phyloP scores from a whole-genome alignment of 2,329 filamentous ascomycete species.

The Trichoderma koningii region DNA sequence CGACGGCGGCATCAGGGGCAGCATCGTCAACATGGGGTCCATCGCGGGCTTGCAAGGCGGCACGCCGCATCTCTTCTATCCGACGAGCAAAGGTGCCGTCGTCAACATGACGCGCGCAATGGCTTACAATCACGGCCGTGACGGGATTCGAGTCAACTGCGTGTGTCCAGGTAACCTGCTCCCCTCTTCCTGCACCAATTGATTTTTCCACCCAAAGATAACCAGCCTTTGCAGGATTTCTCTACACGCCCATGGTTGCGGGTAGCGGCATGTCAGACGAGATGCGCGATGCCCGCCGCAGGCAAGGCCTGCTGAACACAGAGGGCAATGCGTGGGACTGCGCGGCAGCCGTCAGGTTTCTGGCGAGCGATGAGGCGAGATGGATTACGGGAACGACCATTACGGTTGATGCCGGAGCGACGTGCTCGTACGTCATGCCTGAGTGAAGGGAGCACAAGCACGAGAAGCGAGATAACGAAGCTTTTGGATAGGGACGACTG shows the following conservation, averaged over 20 bases:
- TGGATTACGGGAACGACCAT: constrained; percentile 49
- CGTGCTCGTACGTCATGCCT: constrained; percentile 29
- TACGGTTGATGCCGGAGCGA: constrained; percentile 48
- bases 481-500: no score
- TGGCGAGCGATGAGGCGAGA: constrained; percentile 45
- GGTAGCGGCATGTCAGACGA: constrained; percentile 45
- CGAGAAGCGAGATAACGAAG: not conserved
- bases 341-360: constrained; percentile 44
- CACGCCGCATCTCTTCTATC: constrained; percentile 49
- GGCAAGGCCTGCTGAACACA: constrained; percentile 44
- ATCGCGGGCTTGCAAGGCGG: constrained; percentile 58
- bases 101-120: constrained; percentile 56
- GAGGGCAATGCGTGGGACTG: constrained; percentile 50
- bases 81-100: constrained; percentile 51
- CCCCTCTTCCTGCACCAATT: not conserved
- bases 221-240: constrained; percentile 38
- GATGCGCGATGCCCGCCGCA: constrained; percentile 41
- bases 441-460: not conserved
- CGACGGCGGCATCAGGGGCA: constrained; percentile 47
- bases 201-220: not conserved
- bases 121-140: constrained; percentile 51
- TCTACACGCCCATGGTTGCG: constrained; percentile 53
- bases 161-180: constrained; percentile 46
- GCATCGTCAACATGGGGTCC: constrained; percentile 63
- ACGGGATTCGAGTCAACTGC: constrained; percentile 53